Percentiles rank a stretch among this genome's conserved stretches.
Conservation (phyloP, 495 filamentous ascomycete species). For the Glonium stellatum region DNA sequence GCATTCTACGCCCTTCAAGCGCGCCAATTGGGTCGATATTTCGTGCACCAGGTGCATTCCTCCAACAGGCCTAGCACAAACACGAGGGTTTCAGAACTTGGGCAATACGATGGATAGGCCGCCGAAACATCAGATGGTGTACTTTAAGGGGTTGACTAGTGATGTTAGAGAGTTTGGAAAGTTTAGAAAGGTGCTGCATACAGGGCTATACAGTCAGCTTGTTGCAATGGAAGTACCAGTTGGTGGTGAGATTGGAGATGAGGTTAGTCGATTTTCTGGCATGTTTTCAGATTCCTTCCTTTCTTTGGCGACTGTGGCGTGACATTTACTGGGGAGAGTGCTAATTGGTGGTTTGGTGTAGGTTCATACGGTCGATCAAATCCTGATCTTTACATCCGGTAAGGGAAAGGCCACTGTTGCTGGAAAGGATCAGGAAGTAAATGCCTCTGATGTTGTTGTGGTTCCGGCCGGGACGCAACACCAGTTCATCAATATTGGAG, state of each 20-base stretch:
- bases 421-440: slow-evolving; percentile 52
- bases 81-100: neutral
- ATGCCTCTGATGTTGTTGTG: slow-evolving; percentile 54
- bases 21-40: slow-evolving; percentile 1
- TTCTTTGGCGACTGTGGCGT: neutral
- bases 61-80: neutral
- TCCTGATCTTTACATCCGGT: slow-evolving; percentile 57
- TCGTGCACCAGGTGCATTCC: neutral
- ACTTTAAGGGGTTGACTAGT: slow-evolving; percentile 49
- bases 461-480: slow-evolving; percentile 61
- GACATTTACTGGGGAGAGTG: neutral
- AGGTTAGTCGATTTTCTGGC: slow-evolving; percentile 35
- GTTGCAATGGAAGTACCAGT: slow-evolving; percentile 59
- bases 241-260: slow-evolving; percentile 59
- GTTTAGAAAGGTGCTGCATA: slow-evolving; percentile 57
- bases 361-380: slow-evolving; percentile 54
- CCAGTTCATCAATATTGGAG: slow-evolving; percentile 57
- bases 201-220: slow-evolving; percentile 55
- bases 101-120: slow-evolving; percentile 20
- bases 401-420: slow-evolving; percentile 50
- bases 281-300: neutral
- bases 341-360: slow-evolving; percentile 9
- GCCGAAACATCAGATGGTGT: slow-evolving; percentile 51
- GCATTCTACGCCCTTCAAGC: neutral
- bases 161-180: slow-evolving; percentile 46